phyloP scores from a whole-genome alignment of 352 stramenopile species.

The Pythium sp. region DNA sequence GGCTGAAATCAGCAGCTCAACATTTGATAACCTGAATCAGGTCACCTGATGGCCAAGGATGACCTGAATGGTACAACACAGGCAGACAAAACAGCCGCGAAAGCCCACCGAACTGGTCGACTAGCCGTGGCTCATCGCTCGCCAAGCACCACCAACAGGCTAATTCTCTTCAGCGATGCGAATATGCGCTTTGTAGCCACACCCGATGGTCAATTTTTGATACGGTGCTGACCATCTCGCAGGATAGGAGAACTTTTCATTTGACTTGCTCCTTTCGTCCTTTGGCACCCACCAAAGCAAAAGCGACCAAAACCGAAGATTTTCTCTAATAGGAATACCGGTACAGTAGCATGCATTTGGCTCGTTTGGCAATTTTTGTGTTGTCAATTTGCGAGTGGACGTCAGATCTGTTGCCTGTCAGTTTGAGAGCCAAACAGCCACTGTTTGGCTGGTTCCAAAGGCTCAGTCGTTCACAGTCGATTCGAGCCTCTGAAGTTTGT shows the following conservation, averaged over 20 bases:
- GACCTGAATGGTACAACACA: neutral
- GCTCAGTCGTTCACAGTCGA: too few relatives aligned
- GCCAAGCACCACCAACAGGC: neutral
- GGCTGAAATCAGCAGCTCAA: neutral
- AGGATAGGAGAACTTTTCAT: neutral
- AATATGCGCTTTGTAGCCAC: neutral
- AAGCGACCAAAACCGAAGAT: neutral
- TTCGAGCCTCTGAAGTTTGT: neutral
- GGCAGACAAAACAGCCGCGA: neutral
- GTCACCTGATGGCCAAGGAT: too few relatives aligned
- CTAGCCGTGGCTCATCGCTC: neutral
- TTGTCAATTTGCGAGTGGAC: too few relatives aligned
- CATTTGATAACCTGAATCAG: neutral
- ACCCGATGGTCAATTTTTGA: neutral
- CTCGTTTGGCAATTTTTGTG: too few relatives aligned
- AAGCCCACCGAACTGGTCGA: neutral
- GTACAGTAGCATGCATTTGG: too few relatives aligned
- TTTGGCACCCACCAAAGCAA: neutral
- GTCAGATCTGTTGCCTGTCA: neutral
- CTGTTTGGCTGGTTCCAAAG: too few relatives aligned
- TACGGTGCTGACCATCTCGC: neutral
- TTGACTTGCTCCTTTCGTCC: neutral
- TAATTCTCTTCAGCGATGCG: neutral
- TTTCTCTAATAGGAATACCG: neutral
- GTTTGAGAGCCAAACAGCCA: neutral